Evolutionary conservation across 495 filamentous ascomycete species (phyloP), one percentile per base, ranked within the genome.

Genomic region (Neurospora tetraspora): DNA sequence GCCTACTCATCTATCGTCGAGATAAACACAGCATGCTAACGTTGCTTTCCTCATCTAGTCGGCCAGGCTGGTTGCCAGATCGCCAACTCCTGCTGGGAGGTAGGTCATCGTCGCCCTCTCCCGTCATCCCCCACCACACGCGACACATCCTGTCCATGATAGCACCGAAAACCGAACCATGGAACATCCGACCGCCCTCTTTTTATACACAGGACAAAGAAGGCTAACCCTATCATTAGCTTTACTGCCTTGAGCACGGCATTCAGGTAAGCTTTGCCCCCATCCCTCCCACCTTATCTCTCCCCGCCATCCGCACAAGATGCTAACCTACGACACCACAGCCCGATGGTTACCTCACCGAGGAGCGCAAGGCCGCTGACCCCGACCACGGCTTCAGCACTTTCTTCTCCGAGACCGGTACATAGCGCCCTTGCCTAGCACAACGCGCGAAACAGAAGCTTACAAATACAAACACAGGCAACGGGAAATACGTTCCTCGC

Each of bases 31-130:
- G n/a, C 39, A 73, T 83, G 73, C 83, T 86, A 73, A 87, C 78
- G 20, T 75, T 68, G 73, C 5, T 72, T 70, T 76, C 80, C 81
- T 72, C 53, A 18, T 83, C 87, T 80, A 99, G 96, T 99, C 86
- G 96, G 96, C 86, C 96, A 99, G 89, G 96, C 96, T 81, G 96
- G 96, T 91, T 98, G 96, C 89, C 96, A 99, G 85, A 99, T 99
- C 83, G 96, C 94, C 84, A 99, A 99, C 87, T 96, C 96, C 76
- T 99, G 96, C 90, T 99, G 96, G 96, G 96, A 99, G 94, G 96
- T 99, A 88, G 85, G 92, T 53, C 71, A 23, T 53, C 71, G 69
- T 36, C n/a, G n/a, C 16, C 61, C 43, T 45, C 37, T 37, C 39
- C 53, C 37, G 65, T 69, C 65, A 69, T 36, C 27, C 45, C 42